phyloP scores from a whole-genome alignment of 1,139 yeast species.

The Arxiozyma bovina region DNA sequence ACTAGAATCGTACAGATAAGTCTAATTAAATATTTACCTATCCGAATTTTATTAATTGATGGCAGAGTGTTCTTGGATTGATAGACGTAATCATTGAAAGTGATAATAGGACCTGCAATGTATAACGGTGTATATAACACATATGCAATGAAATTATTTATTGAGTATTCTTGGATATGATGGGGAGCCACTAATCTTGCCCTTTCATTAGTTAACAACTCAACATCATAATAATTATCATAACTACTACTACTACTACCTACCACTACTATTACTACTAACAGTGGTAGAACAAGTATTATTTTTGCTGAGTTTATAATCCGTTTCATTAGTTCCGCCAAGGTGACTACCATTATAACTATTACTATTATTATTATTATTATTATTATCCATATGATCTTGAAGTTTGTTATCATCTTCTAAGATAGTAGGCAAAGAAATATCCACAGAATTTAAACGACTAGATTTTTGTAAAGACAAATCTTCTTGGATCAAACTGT shows the following conservation, averaged over 20 bases:
- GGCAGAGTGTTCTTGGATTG: slow-evolving; percentile 46
- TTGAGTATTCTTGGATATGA: slow-evolving; percentile 47
- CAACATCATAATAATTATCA: background rate
- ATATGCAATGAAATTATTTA: slow-evolving; percentile 64
- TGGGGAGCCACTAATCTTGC: slow-evolving; percentile 62
- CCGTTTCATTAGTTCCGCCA: background rate
- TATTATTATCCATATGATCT: background rate
- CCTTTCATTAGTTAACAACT: slow-evolving; percentile 41
- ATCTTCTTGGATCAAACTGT: slow-evolving; percentile 8
- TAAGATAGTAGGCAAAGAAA: slow-evolving; percentile 24
- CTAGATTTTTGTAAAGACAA: slow-evolving; percentile 7
- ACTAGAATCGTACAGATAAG: slow-evolving; percentile 63
- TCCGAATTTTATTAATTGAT: slow-evolving; percentile 47
- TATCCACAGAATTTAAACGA: slow-evolving; percentile 15
- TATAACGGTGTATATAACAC: slow-evolving; percentile 79
- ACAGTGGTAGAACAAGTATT: too few relatives aligned
- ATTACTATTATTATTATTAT: too few relatives aligned
- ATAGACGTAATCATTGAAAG: slow-evolving; percentile 82
- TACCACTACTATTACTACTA: too few relatives aligned
- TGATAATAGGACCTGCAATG: slow-evolving; percentile 89
- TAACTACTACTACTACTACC: background rate
- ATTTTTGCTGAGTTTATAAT: background rate
- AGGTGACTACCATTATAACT: too few relatives aligned
- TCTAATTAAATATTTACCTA: slow-evolving; percentile 54
- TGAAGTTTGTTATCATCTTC: slow-evolving; percentile 17